Evolutionary conservation across 2,329 filamentous ascomycete genomes (phyloP).

Genomic region (Fusarium tricinctum): DNA sequence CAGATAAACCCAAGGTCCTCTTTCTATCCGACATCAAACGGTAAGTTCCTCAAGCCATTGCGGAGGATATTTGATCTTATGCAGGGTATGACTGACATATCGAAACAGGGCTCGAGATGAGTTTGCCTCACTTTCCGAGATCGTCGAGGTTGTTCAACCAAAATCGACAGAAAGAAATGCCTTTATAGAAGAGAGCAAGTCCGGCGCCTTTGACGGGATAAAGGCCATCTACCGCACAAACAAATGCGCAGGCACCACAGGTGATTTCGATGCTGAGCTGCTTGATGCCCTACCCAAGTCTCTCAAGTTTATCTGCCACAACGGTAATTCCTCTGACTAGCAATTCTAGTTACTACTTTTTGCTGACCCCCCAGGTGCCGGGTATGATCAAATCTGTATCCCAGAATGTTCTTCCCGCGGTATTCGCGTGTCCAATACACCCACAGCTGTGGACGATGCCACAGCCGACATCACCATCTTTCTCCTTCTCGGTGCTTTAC

Average conservation of each 20-base stretch:
- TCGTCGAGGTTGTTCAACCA: constrained; percentile 76
- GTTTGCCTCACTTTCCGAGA: constrained; percentile 71
- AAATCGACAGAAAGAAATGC: constrained; percentile 72
- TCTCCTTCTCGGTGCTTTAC: constrained; percentile 82
- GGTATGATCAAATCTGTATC: constrained; percentile 87
- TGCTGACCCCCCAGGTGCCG: constrained; percentile 70
- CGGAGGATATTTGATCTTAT: neutral
- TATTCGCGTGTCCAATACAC: constrained; percentile 83
- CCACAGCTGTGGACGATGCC: constrained; percentile 84
- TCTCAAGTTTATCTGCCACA: constrained; percentile 72
- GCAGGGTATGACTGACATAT: neutral
- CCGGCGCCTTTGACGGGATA: constrained; percentile 75
- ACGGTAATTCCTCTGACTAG: constrained; percentile 59
- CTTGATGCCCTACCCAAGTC: constrained; percentile 68
- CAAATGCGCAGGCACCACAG: constrained; percentile 73
- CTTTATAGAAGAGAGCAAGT: constrained; percentile 77
- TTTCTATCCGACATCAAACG: constrained; percentile 57
- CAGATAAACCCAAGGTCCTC: constrained; percentile 55
- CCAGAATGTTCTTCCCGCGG: constrained; percentile 75
- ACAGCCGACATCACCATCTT: constrained; percentile 88
- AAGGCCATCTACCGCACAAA: constrained; percentile 80
- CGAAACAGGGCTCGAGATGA: constrained; percentile 54
- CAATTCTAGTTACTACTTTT: neutral
- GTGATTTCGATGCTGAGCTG: constrained; percentile 78
- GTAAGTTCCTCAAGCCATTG: constrained; percentile 49